A percentile compares a stretch with the other conserved stretches of the same genome.
These are phyloP conservation scores for Rhynchospora breviuscula DNA, from an alignment of 176 grass and related monocot species.

Conservation along the genomic window DNA sequence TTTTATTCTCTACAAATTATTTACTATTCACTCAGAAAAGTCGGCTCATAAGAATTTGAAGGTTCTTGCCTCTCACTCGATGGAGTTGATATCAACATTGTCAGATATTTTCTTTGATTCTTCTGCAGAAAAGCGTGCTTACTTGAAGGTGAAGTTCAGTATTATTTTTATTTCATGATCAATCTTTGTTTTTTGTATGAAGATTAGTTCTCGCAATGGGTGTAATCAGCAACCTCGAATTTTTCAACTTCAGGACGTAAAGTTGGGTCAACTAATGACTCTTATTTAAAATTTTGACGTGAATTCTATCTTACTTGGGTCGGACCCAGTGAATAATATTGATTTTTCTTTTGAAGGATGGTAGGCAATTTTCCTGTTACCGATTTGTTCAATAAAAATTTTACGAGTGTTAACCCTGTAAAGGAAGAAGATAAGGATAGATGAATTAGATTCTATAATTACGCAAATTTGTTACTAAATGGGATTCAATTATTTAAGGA, in stretches of 20 bases:
- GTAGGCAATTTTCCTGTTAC: not conserved
- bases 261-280: too few relatives aligned
- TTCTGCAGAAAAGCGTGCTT: slow-evolving; percentile 58
- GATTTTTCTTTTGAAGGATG: not conserved
- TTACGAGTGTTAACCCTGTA: not conserved
- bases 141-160: slow-evolving; percentile 56
- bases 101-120: slow-evolving; percentile 58
- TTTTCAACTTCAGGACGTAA: slow-evolving; percentile 10
- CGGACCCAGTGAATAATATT: not conserved
- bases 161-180: slow-evolving; percentile 3
- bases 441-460: not conserved
- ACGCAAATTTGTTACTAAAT: not conserved
- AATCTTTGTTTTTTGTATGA: not conserved
- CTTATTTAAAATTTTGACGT: too few relatives aligned
- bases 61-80: slow-evolving; percentile 50
- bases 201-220: not conserved
- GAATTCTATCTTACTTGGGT: not conserved
- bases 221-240: slow-evolving; percentile 16
- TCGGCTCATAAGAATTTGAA: slow-evolving; percentile 61
- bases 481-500: not conserved
- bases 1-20: too few relatives aligned
- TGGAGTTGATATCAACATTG: slow-evolving; percentile 59
- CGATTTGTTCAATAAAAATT: not conserved
- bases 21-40: slow-evolving; percentile 61
- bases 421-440: not conserved